These are phyloP conservation scores for Myotisia sp. DNA, from an alignment of 2,329 filamentous ascomycete species.

Conservation along the genomic window DNA sequence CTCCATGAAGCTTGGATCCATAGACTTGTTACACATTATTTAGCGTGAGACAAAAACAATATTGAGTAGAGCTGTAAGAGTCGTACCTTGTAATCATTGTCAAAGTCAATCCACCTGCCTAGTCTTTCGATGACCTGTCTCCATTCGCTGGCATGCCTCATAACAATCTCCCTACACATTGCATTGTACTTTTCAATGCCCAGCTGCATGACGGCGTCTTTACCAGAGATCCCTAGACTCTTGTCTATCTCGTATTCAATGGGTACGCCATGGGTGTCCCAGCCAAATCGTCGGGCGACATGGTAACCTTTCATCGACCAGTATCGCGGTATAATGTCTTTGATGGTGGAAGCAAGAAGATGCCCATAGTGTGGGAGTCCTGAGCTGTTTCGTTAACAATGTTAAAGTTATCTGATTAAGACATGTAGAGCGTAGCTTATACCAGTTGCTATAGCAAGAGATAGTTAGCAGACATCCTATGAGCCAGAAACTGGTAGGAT, in stretches of 20 bases:
- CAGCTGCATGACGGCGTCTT: constrained; percentile 71
- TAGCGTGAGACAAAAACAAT: too few relatives aligned
- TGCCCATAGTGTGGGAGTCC: constrained; percentile 58
- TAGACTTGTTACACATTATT: constrained; percentile 56
- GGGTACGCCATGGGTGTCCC: constrained; percentile 88
- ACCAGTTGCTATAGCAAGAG: background rate
- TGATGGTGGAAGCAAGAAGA: constrained; percentile 81
- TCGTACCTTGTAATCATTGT: constrained; percentile 80
- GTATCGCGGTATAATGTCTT: constrained; percentile 91
- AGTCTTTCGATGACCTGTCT: constrained; percentile 72
- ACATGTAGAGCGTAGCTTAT: too few relatives aligned
- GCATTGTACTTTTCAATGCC: constrained; percentile 83
- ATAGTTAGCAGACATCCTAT: background rate
- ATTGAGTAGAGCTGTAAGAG: too few relatives aligned
- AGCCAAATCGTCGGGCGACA: constrained; percentile 83
- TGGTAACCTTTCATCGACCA: constrained; percentile 96
- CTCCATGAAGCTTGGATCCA: constrained; percentile 94
- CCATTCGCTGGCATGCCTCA: constrained; percentile 82
- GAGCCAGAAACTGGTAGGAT: background rate
- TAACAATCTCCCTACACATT: constrained; percentile 83
- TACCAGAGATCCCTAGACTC: constrained; percentile 75
- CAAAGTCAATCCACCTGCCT: constrained; percentile 93
- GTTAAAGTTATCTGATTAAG: background rate
- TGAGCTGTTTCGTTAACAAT: constrained; percentile 19
- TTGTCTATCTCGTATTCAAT: constrained; percentile 98